A percentile compares a stretch with the other conserved stretches of the same genome.
These are phyloP conservation scores for Solioccasus polychromus DNA, from an alignment of 768 basidiomycete genomes.

Conservation along the genomic window DNA sequence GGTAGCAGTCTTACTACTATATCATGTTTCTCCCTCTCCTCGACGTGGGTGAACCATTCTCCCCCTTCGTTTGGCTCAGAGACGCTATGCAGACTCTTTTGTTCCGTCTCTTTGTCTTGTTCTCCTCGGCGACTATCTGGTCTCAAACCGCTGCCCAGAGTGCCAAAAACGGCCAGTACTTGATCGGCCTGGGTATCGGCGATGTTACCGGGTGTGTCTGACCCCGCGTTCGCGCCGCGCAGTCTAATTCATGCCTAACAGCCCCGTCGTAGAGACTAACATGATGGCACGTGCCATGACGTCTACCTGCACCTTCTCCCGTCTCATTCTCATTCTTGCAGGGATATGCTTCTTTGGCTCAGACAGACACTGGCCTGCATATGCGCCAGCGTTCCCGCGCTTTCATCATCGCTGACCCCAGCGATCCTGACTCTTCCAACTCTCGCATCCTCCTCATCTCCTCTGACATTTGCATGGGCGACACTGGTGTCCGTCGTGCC, in stretches of 20 bases:
- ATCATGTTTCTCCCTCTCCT: constrained; percentile 23
- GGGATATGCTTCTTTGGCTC: constrained; percentile 66
- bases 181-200: constrained; percentile 41
- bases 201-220: constrained; percentile 69
- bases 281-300: constrained; percentile 57
- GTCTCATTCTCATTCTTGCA: constrained; percentile 19
- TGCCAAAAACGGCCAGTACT: constrained; percentile 16
- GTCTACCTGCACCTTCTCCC: not conserved
- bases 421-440: constrained; percentile 34
- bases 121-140: not conserved
- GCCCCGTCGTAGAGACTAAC: constrained; percentile 78
- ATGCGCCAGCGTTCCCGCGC: constrained; percentile 78
- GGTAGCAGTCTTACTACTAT: too few relatives aligned
- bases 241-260: constrained; percentile 20
- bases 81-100: constrained; percentile 39
- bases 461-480: constrained; percentile 83
- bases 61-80: constrained; percentile 25
- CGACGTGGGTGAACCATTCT: constrained; percentile 15
- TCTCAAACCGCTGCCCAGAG: not conserved
- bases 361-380: constrained; percentile 73
- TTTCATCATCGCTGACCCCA: constrained; percentile 61
- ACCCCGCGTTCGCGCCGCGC: not conserved
- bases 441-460: constrained; percentile 75
- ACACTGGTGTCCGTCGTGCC: constrained; percentile 68
- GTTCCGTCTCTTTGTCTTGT: constrained; percentile 35